Evolutionary conservation across 208 protist species (phyloP).

Genomic region (Naegleria lovaniensis): DNA sequence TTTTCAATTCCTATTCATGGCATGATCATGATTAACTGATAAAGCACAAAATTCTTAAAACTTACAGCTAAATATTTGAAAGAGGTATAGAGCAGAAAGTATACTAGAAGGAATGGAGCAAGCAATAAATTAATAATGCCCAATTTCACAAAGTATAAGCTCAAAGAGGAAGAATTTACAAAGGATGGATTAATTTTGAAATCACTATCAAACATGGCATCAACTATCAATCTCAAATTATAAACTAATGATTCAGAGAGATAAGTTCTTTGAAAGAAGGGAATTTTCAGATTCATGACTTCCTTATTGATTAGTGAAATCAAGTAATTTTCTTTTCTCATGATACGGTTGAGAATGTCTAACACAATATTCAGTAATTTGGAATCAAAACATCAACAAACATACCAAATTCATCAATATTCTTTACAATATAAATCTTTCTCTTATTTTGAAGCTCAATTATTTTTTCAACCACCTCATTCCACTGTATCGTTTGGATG

Average conservation of each 20-base stretch:
- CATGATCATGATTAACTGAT: neutral
- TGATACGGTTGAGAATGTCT: constrained; percentile 47
- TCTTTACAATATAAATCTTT: constrained; percentile 25
- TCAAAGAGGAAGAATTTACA: constrained; percentile 29
- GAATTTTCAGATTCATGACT: constrained; percentile 39
- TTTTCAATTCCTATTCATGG: constrained; percentile 37
- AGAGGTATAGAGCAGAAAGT: constrained; percentile 39
- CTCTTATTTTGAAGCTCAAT: constrained; percentile 23
- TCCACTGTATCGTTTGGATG: constrained; percentile 44
- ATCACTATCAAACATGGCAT: neutral
- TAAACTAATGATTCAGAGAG: neutral
- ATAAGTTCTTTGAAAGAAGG: neutral
- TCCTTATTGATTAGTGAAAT: constrained; percentile 45
- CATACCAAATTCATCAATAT: neutral
- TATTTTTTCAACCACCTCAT: constrained; percentile 38
- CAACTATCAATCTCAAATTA: neutral
- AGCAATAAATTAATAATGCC: constrained; percentile 39
- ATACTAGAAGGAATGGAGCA: constrained; percentile 45
- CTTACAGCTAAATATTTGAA: constrained; percentile 43
- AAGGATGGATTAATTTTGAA: constrained; percentile 21
- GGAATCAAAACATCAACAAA: neutral
- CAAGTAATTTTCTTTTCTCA: constrained; percentile 49
- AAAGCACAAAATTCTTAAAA: neutral
- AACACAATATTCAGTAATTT: neutral
- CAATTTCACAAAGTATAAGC: constrained; percentile 34